These are phyloP conservation scores for Apiotrichum laibachii DNA, from an alignment of 1,284 basidiomycete species.

Conservation along the genomic window DNA sequence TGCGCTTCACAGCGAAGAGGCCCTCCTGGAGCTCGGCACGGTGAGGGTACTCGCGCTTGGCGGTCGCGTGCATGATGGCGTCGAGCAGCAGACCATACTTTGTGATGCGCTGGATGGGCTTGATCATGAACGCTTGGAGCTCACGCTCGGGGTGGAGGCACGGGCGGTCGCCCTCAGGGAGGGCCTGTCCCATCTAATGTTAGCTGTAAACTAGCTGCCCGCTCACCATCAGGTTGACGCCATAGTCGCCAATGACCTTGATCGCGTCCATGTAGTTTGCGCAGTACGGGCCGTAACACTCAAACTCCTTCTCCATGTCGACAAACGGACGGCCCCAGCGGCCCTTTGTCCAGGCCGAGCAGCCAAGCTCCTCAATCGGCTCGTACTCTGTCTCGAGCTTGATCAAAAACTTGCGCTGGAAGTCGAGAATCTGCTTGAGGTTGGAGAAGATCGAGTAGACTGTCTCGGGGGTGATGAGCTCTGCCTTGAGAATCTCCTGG, in stretches of 20 bases:
- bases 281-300: constrained; percentile 95
- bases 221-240: constrained; percentile 76
- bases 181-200: constrained; percentile 34
- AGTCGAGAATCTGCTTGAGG: constrained; percentile 91
- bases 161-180: constrained; percentile 34
- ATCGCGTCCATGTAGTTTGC: constrained; percentile 89
- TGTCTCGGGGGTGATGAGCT: constrained; percentile 87
- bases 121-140: constrained; percentile 78
- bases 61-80: constrained; percentile 42
- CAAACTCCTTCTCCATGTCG: constrained; percentile 79
- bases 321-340: constrained; percentile 81
- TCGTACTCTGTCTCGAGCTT: constrained; percentile 74
- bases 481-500: constrained; percentile 71
- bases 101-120: constrained; percentile 72
- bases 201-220: constrained; percentile 12
- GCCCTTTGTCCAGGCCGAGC: constrained; percentile 72
- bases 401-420: constrained; percentile 91
- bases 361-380: constrained; percentile 58
- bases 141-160: constrained; percentile 57
- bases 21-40: constrained; percentile 81
- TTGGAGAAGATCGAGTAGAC: constrained; percentile 95
- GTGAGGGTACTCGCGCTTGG: constrained; percentile 61
- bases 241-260: constrained; percentile 79
- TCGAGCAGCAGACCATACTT: constrained; percentile 69
- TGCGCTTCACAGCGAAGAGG: constrained; percentile 80